Evolutionary conservation across 2,329 filamentous ascomycete genomes (phyloP).

Genomic region (Trichophyton mentagrophytes): DNA sequence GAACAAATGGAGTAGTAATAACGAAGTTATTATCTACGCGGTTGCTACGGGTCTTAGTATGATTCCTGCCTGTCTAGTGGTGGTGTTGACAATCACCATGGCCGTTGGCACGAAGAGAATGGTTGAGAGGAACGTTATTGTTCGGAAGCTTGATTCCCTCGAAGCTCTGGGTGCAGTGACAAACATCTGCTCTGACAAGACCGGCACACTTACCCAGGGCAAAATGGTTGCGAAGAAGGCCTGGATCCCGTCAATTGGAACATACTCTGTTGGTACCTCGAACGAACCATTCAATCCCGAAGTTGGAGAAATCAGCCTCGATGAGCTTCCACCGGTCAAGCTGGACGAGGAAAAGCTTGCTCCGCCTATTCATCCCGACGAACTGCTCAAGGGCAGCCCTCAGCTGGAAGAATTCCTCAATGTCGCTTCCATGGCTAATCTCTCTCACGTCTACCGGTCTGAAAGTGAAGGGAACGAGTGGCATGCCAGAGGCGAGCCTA

Average conservation of each 20-base stretch:
- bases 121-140: constrained; percentile 45
- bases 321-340: constrained; percentile 21
- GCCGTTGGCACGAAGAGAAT: constrained; percentile 48
- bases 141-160: constrained; percentile 44
- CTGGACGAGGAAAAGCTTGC: constrained; percentile 17
- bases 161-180: constrained; percentile 52
- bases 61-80: constrained; percentile 51
- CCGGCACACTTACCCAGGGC: constrained; percentile 50
- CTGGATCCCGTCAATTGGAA: constrained; percentile 47
- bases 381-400: constrained; percentile 35
- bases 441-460: constrained; percentile 48
- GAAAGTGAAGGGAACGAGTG: constrained; percentile 38
- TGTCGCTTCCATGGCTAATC: constrained; percentile 52
- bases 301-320: constrained; percentile 36
- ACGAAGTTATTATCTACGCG: constrained; percentile 53
- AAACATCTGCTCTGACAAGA: constrained; percentile 46
- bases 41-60: constrained; percentile 48
- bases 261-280: constrained; percentile 44
- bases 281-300: constrained; percentile 47
- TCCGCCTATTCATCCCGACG: constrained; percentile 18
- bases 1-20: constrained; percentile 43
- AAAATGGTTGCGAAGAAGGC: constrained; percentile 52
- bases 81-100: constrained; percentile 56
- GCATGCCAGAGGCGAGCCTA: constrained; percentile 54
- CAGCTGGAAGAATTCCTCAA: constrained; percentile 46